Conservation (phyloP, 2,329 filamentous ascomycete genomes). For the Colletotrichum scovillei region DNA sequence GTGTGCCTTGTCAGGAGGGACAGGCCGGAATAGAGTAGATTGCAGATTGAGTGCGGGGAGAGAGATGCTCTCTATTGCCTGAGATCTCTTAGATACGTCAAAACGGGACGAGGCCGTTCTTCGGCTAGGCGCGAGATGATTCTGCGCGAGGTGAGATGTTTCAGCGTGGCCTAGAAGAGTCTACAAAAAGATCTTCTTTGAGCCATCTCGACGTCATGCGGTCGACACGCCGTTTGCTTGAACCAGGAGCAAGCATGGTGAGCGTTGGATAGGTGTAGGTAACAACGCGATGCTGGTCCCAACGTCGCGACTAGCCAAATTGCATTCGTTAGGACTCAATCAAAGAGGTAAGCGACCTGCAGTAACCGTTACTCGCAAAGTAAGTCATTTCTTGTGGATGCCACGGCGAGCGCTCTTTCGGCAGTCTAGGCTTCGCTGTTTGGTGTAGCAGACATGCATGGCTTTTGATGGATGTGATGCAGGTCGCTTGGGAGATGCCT, state of each 20-base stretch:
- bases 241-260: background rate
- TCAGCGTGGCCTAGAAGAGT: slow-evolving; percentile 11
- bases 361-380: background rate
- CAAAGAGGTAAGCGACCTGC: background rate
- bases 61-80: slow-evolving; percentile 11
- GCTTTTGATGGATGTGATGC: too few species aligned
- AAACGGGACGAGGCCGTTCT: background rate
- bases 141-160: background rate
- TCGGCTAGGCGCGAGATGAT: background rate
- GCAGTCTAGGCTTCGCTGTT: background rate
- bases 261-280: background rate
- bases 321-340: background rate
- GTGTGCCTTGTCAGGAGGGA: slow-evolving; percentile 26
- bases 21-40: background rate
- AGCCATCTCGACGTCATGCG: background rate
- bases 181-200: background rate
- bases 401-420: background rate
- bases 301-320: background rate
- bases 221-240: background rate
- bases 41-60: slow-evolving; percentile 20
- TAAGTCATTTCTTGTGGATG: background rate
- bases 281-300: background rate
- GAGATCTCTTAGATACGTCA: background rate
- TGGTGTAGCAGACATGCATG: background rate
- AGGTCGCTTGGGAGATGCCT: background rate